Evolutionary conservation across 257 asterid genomes (phyloP), one percentile per base, ranked within the genome.

Genomic region (Avicennia marina): DNA sequence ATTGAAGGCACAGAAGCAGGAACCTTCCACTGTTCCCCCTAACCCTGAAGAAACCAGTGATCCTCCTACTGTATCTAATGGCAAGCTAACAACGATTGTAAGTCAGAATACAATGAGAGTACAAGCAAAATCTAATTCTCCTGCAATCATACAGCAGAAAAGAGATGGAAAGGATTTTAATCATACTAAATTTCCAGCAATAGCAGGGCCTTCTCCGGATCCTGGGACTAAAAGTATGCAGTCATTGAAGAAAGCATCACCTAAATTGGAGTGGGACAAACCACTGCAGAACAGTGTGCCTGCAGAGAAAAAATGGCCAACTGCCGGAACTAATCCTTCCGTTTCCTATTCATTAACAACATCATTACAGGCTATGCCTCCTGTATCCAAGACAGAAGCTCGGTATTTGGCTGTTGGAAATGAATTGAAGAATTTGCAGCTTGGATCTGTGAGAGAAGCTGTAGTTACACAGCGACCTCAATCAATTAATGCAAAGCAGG

Each of bases 131-230:
- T 66, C 75, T 24, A 36, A 63, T 34, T 36, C 88, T 13, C 51
- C 84, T 50, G 59, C 72, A 40, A 52, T 64, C 47, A 44, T 70
- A 33, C 96, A 65, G 53, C 88, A 68, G 61, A 75, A 66, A 67
- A 68, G 75, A 68, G 93, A 86, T 29, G 93, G 86, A 17, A 86
- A 68, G 56, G 95, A 81, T 66, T 81, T 89, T 51, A 78, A 78
- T 61, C 79, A 81, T 60, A 66, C 87, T 66, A 89, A 83, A 76
- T 43, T 42, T 81, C 67, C 84, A 47, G 58, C 34, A 59, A 42
- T 77, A 52, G 61, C 53, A 36, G 89, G 73, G 60, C 53, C 85
- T 39, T 42, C 78, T 9, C 41, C 62, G 40, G 95, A 89, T 80
- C 66, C 83, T n/a, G 84, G 75, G 56, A 68, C 75, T 43, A 78